A percentile compares a stretch with the other conserved stretches of the same genome.
phyloP scores from a whole-genome alignment of 176 grass and related monocot species.

The Oryza nivara region DNA sequence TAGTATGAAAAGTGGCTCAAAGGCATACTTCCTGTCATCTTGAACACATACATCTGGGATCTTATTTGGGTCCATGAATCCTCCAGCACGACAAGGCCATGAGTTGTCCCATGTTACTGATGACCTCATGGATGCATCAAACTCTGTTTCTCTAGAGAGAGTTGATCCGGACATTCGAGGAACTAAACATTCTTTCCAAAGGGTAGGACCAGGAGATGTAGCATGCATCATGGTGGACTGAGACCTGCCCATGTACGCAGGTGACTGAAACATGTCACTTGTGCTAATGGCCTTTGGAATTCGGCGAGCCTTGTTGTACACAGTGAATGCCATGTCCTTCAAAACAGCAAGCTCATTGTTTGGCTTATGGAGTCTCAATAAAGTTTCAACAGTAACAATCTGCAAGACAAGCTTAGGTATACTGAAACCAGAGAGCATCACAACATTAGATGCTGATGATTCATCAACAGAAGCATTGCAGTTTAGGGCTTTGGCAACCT shows the following conservation, averaged over 20 bases:
- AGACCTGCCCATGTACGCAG: constrained; percentile 70
- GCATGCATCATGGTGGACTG: constrained; percentile 86
- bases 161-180: constrained; percentile 76
- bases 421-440: constrained; percentile 97
- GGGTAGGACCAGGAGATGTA: constrained; percentile 67
- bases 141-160: constrained; percentile 80
- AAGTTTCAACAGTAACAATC: constrained; percentile 82
- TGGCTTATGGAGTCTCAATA: constrained; percentile 78
- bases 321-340: constrained; percentile 97
- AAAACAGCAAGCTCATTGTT: constrained; percentile 83
- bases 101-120: constrained; percentile 78
- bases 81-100: constrained; percentile 71
- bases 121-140: constrained; percentile 82
- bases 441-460: constrained; percentile 80
- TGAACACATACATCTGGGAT: constrained; percentile 65
- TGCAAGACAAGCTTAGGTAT: constrained; percentile 92
- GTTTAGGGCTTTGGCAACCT: constrained; percentile 70
- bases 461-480: constrained; percentile 62
- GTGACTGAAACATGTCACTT: constrained; percentile 76
- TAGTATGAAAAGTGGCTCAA: constrained; percentile 95
- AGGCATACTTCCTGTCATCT: constrained; percentile 88
- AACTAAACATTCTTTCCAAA: constrained; percentile 92
- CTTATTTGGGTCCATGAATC: constrained; percentile 64
- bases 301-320: constrained; percentile 90
- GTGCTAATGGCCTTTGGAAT: constrained; percentile 59